phyloP scores from a whole-genome alignment of 495 filamentous ascomycete species.

The Astrothelium subdiscretum region DNA sequence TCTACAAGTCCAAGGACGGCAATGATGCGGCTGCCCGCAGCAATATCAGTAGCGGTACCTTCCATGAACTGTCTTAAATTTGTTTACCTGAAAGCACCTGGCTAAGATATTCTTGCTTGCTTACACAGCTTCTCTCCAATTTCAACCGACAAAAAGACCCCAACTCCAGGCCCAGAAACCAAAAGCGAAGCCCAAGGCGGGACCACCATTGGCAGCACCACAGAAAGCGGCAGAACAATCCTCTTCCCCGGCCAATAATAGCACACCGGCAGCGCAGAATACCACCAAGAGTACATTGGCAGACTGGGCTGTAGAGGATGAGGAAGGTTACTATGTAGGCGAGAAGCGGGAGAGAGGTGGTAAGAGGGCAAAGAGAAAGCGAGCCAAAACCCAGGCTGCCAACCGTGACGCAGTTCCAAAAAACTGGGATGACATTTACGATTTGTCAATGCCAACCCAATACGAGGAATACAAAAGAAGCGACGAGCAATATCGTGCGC shows the following conservation, averaged over 20 bases:
- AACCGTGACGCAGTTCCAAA: slow-evolving; percentile 41
- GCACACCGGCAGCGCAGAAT: slow-evolving; percentile 12
- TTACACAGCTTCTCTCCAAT: slow-evolving; percentile 59
- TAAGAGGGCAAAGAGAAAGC: slow-evolving; percentile 79
- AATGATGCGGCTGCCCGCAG: slow-evolving; percentile 57
- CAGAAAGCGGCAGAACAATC: not conserved
- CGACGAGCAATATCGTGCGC: slow-evolving; percentile 69
- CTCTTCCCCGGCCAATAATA: not conserved
- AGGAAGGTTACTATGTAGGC: slow-evolving; percentile 47
- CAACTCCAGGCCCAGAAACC: slow-evolving; percentile 41
- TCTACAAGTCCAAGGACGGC: slow-evolving; percentile 49
- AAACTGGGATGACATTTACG: slow-evolving; percentile 83
- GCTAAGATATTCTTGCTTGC: slow-evolving; percentile 31
- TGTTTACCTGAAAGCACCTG: slow-evolving; percentile 31
- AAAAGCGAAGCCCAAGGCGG: slow-evolving; percentile 53
- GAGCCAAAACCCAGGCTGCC: slow-evolving; percentile 61
- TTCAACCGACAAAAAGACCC: slow-evolving; percentile 75
- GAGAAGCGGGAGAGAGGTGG: slow-evolving; percentile 67
- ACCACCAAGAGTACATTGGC: slow-evolving; percentile 55
- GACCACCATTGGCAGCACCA: not conserved
- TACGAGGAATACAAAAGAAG: slow-evolving; percentile 79
- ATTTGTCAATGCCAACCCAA: slow-evolving; percentile 70
- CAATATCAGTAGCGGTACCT: slow-evolving; percentile 62
- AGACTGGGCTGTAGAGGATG: slow-evolving; percentile 77
- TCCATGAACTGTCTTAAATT: slow-evolving; percentile 23